Base-by-base conservation (phyloP, 2,329 filamentous ascomycete genomes). In the Calonectria fujianensis region DNA sequence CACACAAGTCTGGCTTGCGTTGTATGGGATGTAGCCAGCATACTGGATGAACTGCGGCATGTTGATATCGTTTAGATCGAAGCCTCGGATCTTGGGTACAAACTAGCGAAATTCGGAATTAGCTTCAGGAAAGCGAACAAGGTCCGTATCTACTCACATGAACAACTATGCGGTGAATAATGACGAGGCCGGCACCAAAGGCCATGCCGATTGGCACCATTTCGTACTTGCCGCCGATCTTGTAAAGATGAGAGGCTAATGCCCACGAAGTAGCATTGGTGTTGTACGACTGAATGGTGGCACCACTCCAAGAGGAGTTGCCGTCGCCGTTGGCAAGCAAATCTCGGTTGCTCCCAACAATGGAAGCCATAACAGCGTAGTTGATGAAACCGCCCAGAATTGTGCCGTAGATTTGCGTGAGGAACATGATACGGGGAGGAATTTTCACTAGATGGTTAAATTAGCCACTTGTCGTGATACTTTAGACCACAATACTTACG, bases 311-410 rank as follows among this genome's bases (percentile, higher is more conserved):
- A 7, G 87, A 85, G 20, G 83, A 83, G 78, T 88, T 87, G 27
- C 90, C 90, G 65, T 89, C 83, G 7, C 83, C 82, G 51, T 87
- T 80, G 3, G 80, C 76, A 2, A 91, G 87, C 2, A 91, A 82
- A 0, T 85, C 88, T n/a, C 86, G 85, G 69, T 91, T 88, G 45
- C 82, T 82, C 5, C 78, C 84, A 1, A 91, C 88, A 50, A 91
- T 90, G 16, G 86, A 87, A 24, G 86, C 88, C 90, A 91, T 91
- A 65, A 91, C 85, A 14, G 85, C 88, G 71, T 91, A 91, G 83
- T 90, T 90, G 78, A 91, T 79, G 66, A 88, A 88, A 0, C 86
- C 89, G 10, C 90, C 90, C 0, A 91, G 82, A 1, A 91, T 78
- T 0, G 89, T 91, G 20, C 89, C 90, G 75, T 89, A 91, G 6